A percentile compares a stretch with the other conserved stretches of the same genome.
phyloP scores from a whole-genome alignment of 805 yeast genomes.

The Blastobotrys peoriensis region DNA sequence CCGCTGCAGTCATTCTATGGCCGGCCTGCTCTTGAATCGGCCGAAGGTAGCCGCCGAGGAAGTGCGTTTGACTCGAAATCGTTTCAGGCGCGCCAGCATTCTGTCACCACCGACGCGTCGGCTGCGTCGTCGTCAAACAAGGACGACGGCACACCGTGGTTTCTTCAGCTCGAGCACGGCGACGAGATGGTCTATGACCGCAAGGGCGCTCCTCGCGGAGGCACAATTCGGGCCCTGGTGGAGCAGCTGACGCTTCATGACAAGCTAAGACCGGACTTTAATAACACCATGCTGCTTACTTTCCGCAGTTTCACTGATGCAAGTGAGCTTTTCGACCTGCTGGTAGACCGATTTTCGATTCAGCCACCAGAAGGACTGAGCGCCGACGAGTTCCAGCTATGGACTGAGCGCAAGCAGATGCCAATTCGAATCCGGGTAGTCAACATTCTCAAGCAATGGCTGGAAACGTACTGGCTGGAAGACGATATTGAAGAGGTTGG shows the following conservation, averaged over 20 bases:
- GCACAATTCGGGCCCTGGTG: slow-evolving; percentile 69
- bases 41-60: neutral
- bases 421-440: slow-evolving; percentile 64
- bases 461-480: slow-evolving; percentile 67
- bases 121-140: slow-evolving; percentile 1
- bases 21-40: neutral
- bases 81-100: neutral
- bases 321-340: slow-evolving; percentile 49
- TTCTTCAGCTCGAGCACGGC: slow-evolving; percentile 45
- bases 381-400: slow-evolving; percentile 69
- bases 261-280: slow-evolving; percentile 51
- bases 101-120: neutral
- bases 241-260: slow-evolving; percentile 77
- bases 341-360: slow-evolving; percentile 59
- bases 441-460: slow-evolving; percentile 57
- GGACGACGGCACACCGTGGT: slow-evolving; percentile 39
- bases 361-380: slow-evolving; percentile 85
- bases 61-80: neutral
- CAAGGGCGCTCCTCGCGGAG: slow-evolving; percentile 74
- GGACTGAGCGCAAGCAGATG: slow-evolving; percentile 66
- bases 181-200: slow-evolving; percentile 51
- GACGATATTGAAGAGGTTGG: slow-evolving; percentile 16
- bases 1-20: neutral
- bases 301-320: slow-evolving; percentile 71
- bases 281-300: slow-evolving; percentile 63